Evolutionary conservation across 345 rosid species (phyloP), one percentile per base, ranked within the genome.

Genomic region (Adansonia digitata): DNA sequence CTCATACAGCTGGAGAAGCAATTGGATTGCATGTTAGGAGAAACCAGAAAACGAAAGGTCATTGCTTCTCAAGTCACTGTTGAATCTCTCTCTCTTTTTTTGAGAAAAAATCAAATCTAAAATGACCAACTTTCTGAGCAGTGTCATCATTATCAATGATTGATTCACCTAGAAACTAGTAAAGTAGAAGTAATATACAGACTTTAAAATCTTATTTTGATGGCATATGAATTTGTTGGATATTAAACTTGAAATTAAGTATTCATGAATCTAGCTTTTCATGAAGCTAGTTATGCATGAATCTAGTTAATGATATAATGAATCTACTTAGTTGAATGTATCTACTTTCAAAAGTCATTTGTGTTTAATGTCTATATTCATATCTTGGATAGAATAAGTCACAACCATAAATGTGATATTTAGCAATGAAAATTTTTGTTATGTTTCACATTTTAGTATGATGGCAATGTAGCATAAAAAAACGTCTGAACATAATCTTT

Each of bases 31-130:
- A 35, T 40, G 15, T 39, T 72, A 24, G 39, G 51, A 24, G 37
- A 72, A 55, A 72, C 65, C 2, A 55, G 51, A 56, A 10, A 20
- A 2, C 43, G 8, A 39, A 72, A 72, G 65, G 75, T 71, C 34
- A 26, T 65, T 65, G 14, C 46, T 37, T 17, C 26, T 35, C 34
- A 8, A 11, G 15, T 7, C 9, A 29, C 31, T 31, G 39, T 31
- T 5, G 2, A 53, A 59, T 59, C 10, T 27, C 10, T 31, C 2
- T 14, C 27, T 56, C 13, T 26, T 8, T 18, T 1, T 37, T 3
- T 6, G n/a, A n/a, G n/a, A n/a, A n/a, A n/a, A n/a, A 51, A 51
- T 15, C 12, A 5, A 51, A 51, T 55, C 61, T 31, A 55, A 5
- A 22, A 27, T 2, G 17, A 27, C 17, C 37, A 59, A 59, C 26